Conservation (phyloP, 2,329 filamentous ascomycete genomes). For the Stromatinia cepivora region DNA sequence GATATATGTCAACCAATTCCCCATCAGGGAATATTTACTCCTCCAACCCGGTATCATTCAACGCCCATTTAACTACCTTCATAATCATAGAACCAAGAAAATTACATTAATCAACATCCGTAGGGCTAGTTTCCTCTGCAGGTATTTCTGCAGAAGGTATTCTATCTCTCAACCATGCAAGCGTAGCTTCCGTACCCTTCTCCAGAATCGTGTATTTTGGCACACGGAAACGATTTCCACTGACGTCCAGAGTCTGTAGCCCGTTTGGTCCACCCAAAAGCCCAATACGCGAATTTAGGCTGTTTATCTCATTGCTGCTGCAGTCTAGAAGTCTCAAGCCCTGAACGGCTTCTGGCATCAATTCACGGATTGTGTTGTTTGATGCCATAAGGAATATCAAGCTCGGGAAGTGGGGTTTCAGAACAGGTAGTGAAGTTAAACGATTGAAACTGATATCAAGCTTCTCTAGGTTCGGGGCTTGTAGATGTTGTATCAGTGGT, state of each 20-base stretch:
- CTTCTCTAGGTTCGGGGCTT: conserved; percentile 72
- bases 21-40: conserved; percentile 3
- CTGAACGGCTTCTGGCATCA: conserved; percentile 70
- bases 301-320: conserved; percentile 81
- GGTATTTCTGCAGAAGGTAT: conserved; percentile 64
- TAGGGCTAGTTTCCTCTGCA: conserved; percentile 43
- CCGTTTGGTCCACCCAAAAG: conserved; percentile 64
- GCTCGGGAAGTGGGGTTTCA: conserved; percentile 68
- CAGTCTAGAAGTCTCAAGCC: conserved; percentile 78
- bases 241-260: conserved; percentile 69
- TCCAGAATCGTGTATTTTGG: conserved; percentile 82
- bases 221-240: conserved; percentile 84
- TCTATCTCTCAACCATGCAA: conserved; percentile 77
- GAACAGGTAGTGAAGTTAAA: conserved; percentile 65
- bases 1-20: conserved; percentile 6
- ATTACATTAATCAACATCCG: conserved; percentile 27
- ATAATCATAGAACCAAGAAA: background rate
- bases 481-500: conserved; percentile 64
- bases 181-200: conserved; percentile 80
- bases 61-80: background rate
- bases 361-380: conserved; percentile 75
- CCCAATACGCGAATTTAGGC: conserved; percentile 77
- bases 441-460: conserved; percentile 83
- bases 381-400: conserved; percentile 70
- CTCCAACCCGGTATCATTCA: conserved; percentile 19